Evolutionary conservation across 371 early-diverging fungal genomes (phyloP).

Genomic region (Haplosporangium sp.): DNA sequence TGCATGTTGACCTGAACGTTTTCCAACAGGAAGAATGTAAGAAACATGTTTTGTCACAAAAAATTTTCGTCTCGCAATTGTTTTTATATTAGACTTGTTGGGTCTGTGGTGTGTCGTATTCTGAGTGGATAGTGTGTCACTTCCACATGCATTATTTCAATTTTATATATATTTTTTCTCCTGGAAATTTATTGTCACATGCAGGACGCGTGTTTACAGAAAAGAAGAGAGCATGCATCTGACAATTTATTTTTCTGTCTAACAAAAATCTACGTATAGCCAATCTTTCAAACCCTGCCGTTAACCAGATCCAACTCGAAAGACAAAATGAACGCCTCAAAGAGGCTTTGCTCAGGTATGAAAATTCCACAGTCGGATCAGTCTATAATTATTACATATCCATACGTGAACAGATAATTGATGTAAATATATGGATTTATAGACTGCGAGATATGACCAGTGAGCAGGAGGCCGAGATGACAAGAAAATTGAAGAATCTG

Average conservation of each 20-base stretch:
- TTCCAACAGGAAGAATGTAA: constrained; percentile 71
- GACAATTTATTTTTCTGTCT: not conserved
- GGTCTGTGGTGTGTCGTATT: too few relatives aligned
- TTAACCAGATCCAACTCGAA: constrained; percentile 78
- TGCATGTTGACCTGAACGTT: constrained; percentile 78
- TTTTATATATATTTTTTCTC: not conserved
- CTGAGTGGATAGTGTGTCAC: too few relatives aligned
- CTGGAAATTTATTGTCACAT: constrained; percentile 31
- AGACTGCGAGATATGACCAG: constrained; percentile 85
- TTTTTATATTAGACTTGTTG: too few relatives aligned
- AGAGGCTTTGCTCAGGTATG: constrained; percentile 83
- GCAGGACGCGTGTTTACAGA: constrained; percentile 1
- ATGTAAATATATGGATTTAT: not conserved
- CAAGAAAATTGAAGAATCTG: constrained; percentile 70
- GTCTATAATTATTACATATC: not conserved
- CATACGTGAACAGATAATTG: not conserved
- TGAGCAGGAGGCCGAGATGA: constrained; percentile 79
- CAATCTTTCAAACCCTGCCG: constrained; percentile 60
- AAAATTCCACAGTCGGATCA: not conserved
- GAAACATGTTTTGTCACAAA: not conserved
- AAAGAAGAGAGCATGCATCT: constrained; percentile 1
- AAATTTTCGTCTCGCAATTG: too few relatives aligned
- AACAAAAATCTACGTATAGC: constrained; percentile 8
- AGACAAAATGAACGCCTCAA: constrained; percentile 89
- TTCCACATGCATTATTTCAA: not conserved